Evolutionary conservation across 208 protist species (phyloP).

Genomic region (Zelonia costaricensis): DNA sequence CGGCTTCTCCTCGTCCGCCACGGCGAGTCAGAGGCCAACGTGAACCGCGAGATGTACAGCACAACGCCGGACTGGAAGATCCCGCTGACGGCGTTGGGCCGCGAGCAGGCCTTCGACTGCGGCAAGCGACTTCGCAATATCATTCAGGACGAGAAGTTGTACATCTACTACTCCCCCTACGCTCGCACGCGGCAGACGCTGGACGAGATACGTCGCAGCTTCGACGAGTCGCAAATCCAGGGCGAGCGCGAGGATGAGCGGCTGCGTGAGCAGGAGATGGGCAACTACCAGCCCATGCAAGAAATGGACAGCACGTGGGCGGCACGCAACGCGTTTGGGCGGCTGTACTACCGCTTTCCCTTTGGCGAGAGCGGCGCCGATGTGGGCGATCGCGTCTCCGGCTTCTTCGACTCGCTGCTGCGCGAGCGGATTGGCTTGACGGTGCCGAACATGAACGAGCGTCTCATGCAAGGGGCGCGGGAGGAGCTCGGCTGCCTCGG

Average conservation of each 20-base stretch:
- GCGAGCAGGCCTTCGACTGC: constrained; percentile 83
- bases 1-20: constrained; percentile 85
- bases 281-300: constrained; percentile 88
- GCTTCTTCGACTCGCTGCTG: constrained; percentile 88
- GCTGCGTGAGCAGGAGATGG: constrained; percentile 94
- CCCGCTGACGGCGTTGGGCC: constrained; percentile 75
- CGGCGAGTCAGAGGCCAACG: constrained; percentile 85
- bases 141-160: constrained; percentile 74
- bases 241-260: constrained; percentile 92
- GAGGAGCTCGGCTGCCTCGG: constrained; percentile 15
- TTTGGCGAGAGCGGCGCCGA: constrained; percentile 90
- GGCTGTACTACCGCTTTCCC: constrained; percentile 92
- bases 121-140: constrained; percentile 72
- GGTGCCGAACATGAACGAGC: constrained; percentile 62
- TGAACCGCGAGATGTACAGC: constrained; percentile 80
- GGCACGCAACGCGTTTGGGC: constrained; percentile 72
- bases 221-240: constrained; percentile 65
- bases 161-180: constrained; percentile 93
- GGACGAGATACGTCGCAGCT: constrained; percentile 73
- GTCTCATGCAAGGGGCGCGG: constrained; percentile 10
- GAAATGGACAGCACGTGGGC: constrained; percentile 75
- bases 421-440: constrained; percentile 71
- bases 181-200: constrained; percentile 84
- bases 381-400: constrained; percentile 89
- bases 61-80: constrained; percentile 90